phyloP scores from a whole-genome alignment of 2,329 filamentous ascomycete species.

The Colletotrichum sp. region DNA sequence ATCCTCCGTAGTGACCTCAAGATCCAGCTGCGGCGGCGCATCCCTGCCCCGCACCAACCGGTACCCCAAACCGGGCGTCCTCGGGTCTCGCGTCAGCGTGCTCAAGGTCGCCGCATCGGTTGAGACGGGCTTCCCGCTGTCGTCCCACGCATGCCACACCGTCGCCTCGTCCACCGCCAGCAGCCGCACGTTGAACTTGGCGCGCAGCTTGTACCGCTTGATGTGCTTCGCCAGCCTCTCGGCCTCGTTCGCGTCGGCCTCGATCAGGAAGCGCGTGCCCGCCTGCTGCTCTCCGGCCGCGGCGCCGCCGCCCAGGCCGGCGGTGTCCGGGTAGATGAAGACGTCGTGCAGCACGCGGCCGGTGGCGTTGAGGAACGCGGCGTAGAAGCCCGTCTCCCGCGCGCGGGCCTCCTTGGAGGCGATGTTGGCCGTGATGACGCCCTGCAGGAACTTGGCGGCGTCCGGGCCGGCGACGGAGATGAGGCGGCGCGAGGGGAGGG shows the following conservation, averaged over 20 bases:
- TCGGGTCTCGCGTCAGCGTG: constrained; percentile 53
- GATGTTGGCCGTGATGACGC: constrained; percentile 79
- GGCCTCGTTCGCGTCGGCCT: constrained; percentile 77
- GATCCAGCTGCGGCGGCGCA: constrained; percentile 41
- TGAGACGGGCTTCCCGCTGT: constrained; percentile 28
- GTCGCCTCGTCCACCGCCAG: constrained; percentile 68
- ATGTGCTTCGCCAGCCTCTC: constrained; percentile 72
- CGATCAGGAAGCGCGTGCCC: constrained; percentile 65
- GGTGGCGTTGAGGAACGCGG: constrained; percentile 84
- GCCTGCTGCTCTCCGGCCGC: constrained; percentile 20
- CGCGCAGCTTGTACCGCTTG: constrained; percentile 83
- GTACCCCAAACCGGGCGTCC: constrained; percentile 62
- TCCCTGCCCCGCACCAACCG: constrained; percentile 45
- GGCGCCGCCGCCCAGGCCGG: constrained; percentile 28
- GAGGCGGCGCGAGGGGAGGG: constrained; percentile 76
- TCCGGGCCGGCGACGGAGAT: constrained; percentile 82
- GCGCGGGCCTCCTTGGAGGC: constrained; percentile 41
- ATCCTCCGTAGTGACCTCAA: constrained; percentile 53
- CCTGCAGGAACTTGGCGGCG: constrained; percentile 84
- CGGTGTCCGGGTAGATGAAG: constrained; percentile 77
- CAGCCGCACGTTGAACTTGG: constrained; percentile 74
- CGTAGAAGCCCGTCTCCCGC: constrained; percentile 68
- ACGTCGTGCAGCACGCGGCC: constrained; percentile 89
- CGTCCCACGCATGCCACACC: constrained; percentile 80
- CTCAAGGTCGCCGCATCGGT: constrained; percentile 4